Evolutionary conservation across 257 asterid species (phyloP), one percentile per base, ranked within the genome.

Genomic region (Solanum okadae): DNA sequence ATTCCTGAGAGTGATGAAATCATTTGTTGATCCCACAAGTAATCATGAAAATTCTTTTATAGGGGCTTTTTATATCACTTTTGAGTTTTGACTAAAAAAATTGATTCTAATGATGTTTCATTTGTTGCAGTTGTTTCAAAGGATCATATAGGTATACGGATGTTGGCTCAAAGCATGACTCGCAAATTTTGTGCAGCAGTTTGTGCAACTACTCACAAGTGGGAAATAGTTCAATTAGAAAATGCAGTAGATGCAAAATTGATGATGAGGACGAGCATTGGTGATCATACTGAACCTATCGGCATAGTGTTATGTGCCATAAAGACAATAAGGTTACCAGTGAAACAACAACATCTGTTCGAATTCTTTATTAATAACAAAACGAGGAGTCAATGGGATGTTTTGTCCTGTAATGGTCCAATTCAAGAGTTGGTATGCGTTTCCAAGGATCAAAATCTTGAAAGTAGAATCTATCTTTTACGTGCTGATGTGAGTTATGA

Each of bases 261-360:
- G 92, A 92, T 92, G 92, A 90, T 91, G 90, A 91, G 98, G 37
- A 90, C 93, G 89, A 92, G 96, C 91, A 46, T 59, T 5, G 95
- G 94, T 63, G 88, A 90, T 86, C 92, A 92, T 27, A 97, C 96
- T 44, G 98, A 94, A 90, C 98, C 98, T 16, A 90, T 92, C 3
- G 98, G 98, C 33, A 87, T 94, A 42, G 91, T 96, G 72, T 46
- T 96, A 94, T 93, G 98, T 63, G 98, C 99, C 25, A 85, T 94
- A 4, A 92, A 93, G 6, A 93, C 96, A 40, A 88, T 93, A 37
- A 92, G 97, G 97, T 84, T 95, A 92, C 98, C 98, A 0, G 92
- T 95, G 11, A 86, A 93, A 5, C 92, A 88, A 2, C 91, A 86
- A 4, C 91, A 84, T 11, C 88, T 95, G 96, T 52, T 52, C n/a